Conservation (phyloP, 2,329 filamentous ascomycete genomes). For the Hypoxylon sp. region DNA sequence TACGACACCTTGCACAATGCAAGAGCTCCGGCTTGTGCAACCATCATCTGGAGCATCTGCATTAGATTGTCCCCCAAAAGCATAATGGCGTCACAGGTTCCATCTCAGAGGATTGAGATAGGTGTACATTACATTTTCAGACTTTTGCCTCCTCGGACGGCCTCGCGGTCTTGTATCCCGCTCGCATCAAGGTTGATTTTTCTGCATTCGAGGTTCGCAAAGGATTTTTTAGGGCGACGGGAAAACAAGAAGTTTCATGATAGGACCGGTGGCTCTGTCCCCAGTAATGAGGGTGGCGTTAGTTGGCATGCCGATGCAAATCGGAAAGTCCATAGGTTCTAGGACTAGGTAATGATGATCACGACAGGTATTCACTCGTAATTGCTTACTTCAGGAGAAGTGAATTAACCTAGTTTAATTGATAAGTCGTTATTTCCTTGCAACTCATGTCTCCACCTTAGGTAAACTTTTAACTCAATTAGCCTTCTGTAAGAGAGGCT, state of each 20-base stretch:
- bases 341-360: conserved; percentile 35
- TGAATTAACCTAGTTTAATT: conserved; percentile 1
- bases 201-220: conserved; percentile 30
- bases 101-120: conserved; percentile 18
- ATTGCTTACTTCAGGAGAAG: background rate
- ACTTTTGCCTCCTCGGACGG: conserved; percentile 6
- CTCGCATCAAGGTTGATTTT: conserved; percentile 20
- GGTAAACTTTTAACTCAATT: background rate
- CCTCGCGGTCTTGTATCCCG: conserved; percentile 1
- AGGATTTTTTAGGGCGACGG: conserved; percentile 37
- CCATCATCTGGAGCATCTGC: conserved; percentile 19
- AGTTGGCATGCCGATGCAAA: conserved; percentile 10
- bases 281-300: conserved; percentile 16
- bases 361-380: conserved; percentile 26
- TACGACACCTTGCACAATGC: conserved; percentile 5
- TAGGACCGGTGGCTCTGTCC: conserved; percentile 23
- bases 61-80: conserved; percentile 29
- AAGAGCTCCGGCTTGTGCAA: conserved; percentile 15
- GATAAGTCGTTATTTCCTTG: conserved; percentile 15
- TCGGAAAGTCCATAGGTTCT: conserved; percentile 28
- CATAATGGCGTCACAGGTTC: conserved; percentile 25
- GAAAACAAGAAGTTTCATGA: conserved; percentile 20
- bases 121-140: conserved; percentile 10
- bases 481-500: background rate
- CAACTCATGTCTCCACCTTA: background rate